Evolutionary conservation across 2,329 filamentous ascomycete genomes (phyloP), one percentile per base, ranked within the genome.

Genomic region (Apiospora marii): DNA sequence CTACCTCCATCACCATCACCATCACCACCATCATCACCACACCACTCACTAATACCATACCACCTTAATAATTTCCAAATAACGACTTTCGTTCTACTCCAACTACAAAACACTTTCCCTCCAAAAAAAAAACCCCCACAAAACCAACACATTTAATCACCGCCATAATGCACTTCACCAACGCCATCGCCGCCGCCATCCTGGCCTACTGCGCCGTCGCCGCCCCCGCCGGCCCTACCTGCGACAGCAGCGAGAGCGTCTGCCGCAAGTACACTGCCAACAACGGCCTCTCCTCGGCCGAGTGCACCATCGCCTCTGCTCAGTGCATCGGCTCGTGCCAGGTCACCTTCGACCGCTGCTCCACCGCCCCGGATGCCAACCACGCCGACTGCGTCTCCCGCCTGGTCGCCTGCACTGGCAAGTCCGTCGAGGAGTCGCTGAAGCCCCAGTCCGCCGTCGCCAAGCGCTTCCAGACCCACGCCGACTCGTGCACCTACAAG

Each of bases 181-280:
- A 49, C 5, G 43, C 67, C 67, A 69, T 69, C 67, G 67, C 67
- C 27, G 13, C 34, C 8, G 44, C 67, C 67, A 69, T 69, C 67
- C 67, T 69, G 67, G 67, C 67, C 27, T 69, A 69, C 44, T 49
- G 43, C 27, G 67, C 67, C 67, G 67, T 27, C 44, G 67, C 67
- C 44, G 67, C 67, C 67, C 67, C 67, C 16, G 67, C 67, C 67
- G 67, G 67, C 67, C 44, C 67, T n/a, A 69, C 27, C 43, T 69
- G 67, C 67, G 44, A 13, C 67, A 22, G 44, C 27, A 44, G 27
- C 24, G 67, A 69, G 43, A 49, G 44, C 67, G 8, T 69, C 67
- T 69, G 67, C 67, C 67, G 67, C 67, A 69, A 37, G 24, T 69
- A 69, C 67, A 69, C 24, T 12, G 44, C 43, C 67, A 69, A 69